Base-by-base conservation (phyloP, 495 filamentous ascomycete species). In the Beverwykella pulmonaria region DNA sequence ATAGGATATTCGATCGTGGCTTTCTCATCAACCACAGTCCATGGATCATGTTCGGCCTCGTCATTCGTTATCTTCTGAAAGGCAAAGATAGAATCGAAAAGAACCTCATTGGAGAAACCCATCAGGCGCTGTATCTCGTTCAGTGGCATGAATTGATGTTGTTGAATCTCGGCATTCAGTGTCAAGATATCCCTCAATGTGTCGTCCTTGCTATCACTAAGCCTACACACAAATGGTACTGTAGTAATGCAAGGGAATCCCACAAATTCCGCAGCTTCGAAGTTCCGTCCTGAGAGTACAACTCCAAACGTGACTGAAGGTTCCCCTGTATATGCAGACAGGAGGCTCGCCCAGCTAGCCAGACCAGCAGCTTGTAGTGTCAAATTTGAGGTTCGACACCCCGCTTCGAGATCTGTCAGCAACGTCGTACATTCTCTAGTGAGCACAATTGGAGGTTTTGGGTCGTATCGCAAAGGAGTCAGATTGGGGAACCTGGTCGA, bases 41-140 rank as follows among this genome's bases (percentile, higher is more conserved):
- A 88, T 1, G 48, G 36, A 15, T 46, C 29, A 15, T 48, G 9
- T 19, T 4, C 1, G 10, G 32, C 1, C 4, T 75, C 70, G 2
- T 65, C 34, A 6, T 41, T 39, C 0, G 53, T 55, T 0, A 80
- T 61, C 64, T 90, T 92, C 70, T 93, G 92, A 71, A 90, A 93
- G 0, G 87, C 87, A 72, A 95, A 86, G 29, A 95, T 75, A 0
- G 90, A 90, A 74, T 95, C 91, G 68, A 95, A 93, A 1, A 92
- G 80, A 14, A 79, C 78, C 22, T 82, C 76, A 30, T 87, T 82
- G 0, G 82, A 77, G 52, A 76, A 79, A 2, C 84, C 85, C 50
- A 88, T 78, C 82, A 85, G 87, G 27, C 82, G 81, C 67, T 92
- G 90, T 36, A 94, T 86, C 25, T 83, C 81, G 6, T 81, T 75